phyloP scores from a whole-genome alignment of 2,329 filamentous ascomycete species.

The Aspergillus fumigatiaffinis region DNA sequence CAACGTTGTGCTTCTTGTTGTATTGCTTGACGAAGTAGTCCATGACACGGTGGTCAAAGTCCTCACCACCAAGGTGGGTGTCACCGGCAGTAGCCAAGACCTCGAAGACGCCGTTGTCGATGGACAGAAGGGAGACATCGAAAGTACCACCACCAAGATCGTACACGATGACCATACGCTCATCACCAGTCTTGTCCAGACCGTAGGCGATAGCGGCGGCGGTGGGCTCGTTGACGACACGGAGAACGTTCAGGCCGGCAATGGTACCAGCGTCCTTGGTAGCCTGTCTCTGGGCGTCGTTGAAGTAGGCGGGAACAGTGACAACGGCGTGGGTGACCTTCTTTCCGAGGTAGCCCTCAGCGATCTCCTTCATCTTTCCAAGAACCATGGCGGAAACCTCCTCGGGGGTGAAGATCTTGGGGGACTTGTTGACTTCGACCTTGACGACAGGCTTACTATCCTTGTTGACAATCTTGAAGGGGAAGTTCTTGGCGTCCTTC shows the following conservation, averaged over 20 bases:
- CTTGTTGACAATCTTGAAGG: constrained; percentile 89
- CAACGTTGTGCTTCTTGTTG: constrained; percentile 96
- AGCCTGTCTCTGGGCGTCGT: constrained; percentile 94
- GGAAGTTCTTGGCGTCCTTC: constrained; percentile 95
- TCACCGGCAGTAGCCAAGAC: constrained; percentile 93
- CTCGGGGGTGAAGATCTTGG: constrained; percentile 63
- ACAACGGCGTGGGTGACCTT: constrained; percentile 67
- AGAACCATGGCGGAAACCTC: constrained; percentile 65
- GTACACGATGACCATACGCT: constrained; percentile 88
- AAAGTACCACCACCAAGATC: constrained; percentile 93
- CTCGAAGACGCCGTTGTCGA: constrained; percentile 90
- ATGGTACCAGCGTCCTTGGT: constrained; percentile 94
- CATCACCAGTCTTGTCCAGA: constrained; percentile 77
- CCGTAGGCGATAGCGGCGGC: constrained; percentile 94
- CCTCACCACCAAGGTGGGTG: constrained; percentile 95
- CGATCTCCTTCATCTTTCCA: constrained; percentile 65
- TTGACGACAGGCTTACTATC: constrained; percentile 83
- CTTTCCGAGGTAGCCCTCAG: constrained; percentile 60
- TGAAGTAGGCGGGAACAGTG: constrained; percentile 96
- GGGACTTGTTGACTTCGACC: constrained; percentile 55
- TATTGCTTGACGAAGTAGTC: constrained; percentile 94
- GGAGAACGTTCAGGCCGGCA: constrained; percentile 89
- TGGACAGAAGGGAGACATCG: constrained; percentile 88
- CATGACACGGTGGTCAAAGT: constrained; percentile 98
- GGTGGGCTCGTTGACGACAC: constrained; percentile 95